Evolutionary conservation across 2,329 filamentous ascomycete genomes (phyloP).

Genomic region (Magnaporthales sp.): DNA sequence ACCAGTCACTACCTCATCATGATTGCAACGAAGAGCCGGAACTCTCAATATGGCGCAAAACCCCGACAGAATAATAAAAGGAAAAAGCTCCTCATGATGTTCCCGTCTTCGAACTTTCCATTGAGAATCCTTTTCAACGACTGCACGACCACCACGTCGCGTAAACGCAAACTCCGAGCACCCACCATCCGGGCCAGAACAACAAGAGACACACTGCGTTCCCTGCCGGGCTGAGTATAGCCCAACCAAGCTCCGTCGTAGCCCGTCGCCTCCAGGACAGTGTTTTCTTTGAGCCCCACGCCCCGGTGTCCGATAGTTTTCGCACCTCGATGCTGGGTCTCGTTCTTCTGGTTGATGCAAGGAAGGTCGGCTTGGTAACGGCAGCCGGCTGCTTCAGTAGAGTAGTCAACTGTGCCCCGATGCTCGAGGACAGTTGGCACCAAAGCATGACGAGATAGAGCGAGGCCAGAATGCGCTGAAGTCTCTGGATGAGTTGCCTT

Average conservation of each 20-base stretch:
- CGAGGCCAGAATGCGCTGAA: not conserved
- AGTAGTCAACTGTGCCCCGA: not conserved
- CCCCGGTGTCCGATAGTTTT: not conserved
- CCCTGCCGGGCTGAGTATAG: slow-evolving; percentile 39
- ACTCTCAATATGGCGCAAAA: not conserved
- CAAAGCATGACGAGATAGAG: not conserved
- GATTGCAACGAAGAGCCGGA: not conserved
- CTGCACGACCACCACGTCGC: slow-evolving; percentile 18
- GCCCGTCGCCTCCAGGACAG: not conserved
- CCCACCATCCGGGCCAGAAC: slow-evolving; percentile 50
- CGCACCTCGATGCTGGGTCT: not conserved
- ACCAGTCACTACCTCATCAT: not conserved
- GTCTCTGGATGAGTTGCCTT: not conserved
- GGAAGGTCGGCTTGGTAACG: not conserved
- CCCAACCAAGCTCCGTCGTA: slow-evolving; percentile 39
- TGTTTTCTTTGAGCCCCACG: not conserved
- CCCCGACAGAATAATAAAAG: not conserved
- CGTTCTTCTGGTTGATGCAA: no score
- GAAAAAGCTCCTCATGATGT: slow-evolving; percentile 7
- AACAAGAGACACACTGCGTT: slow-evolving; percentile 39
- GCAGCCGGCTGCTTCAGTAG: not conserved
- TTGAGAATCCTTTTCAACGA: not conserved
- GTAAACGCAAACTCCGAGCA: slow-evolving; percentile 30
- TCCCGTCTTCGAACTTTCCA: slow-evolving; percentile 12
- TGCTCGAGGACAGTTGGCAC: not conserved